phyloP scores from a whole-genome alignment of 75 land plant species.

The Cunninghamia lanceolata region DNA sequence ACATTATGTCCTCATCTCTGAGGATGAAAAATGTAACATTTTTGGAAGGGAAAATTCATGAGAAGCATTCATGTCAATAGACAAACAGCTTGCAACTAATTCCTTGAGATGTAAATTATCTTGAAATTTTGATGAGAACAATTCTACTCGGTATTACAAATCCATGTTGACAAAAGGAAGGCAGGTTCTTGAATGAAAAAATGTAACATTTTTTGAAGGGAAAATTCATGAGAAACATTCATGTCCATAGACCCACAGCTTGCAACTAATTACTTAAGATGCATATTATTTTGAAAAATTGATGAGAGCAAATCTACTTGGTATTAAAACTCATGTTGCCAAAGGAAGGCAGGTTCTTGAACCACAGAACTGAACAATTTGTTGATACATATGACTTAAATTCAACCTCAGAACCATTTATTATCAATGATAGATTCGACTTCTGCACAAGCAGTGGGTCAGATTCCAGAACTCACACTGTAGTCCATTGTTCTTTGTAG shows the following conservation, averaged over 20 bases:
- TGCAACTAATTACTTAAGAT: not conserved
- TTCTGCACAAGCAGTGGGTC: not conserved
- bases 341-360: not conserved
- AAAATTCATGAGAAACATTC: not conserved
- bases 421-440: not conserved
- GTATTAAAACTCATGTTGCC: not conserved
- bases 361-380: not conserved
- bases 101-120: not conserved
- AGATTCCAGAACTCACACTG: not conserved
- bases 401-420: not conserved
- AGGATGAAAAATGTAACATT: not conserved
- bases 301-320: not conserved
- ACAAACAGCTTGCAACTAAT: not conserved
- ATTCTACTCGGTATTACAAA: too few relatives aligned
- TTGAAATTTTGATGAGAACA: not conserved
- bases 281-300: not conserved
- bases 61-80: not conserved
- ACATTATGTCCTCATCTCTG: not conserved
- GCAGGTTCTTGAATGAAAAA: too few relatives aligned
- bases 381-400: not conserved
- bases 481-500: not conserved
- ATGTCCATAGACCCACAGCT: not conserved
- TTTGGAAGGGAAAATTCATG: not conserved
- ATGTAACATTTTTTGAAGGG: not conserved
- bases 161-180: too few relatives aligned